phyloP scores from a whole-genome alignment of 441 rosid species.

The Adansonia grandidieri region DNA sequence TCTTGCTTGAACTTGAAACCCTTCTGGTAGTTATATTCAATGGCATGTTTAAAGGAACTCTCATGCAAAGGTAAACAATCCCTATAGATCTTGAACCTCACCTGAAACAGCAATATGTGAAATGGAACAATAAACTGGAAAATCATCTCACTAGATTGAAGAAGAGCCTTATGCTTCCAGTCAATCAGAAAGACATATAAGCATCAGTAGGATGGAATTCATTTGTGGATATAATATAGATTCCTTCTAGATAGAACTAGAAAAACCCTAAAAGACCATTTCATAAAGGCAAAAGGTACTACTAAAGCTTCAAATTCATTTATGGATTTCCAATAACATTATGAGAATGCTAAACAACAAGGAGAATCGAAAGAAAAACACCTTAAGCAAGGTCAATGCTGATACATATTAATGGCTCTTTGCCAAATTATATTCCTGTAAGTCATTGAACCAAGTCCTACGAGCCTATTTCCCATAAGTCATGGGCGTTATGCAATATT shows the following conservation, averaged over 20 bases:
- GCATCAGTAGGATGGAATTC: slow-evolving; percentile 13
- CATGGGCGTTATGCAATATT: neutral
- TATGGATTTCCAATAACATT: neutral
- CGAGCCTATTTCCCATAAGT: neutral
- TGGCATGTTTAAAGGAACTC: slow-evolving; percentile 45
- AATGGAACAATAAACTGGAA: neutral
- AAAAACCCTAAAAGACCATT: neutral
- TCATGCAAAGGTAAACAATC: slow-evolving; percentile 61
- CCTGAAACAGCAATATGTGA: slow-evolving; percentile 37
- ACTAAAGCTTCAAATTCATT: neutral
- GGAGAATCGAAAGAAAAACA: neutral
- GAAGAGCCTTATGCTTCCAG: neutral
- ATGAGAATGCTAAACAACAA: slow-evolving; percentile 1
- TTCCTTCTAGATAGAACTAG: neutral
- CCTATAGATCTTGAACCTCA: slow-evolving; percentile 48
- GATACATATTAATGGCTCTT: slow-evolving; percentile 6
- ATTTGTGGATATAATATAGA: neutral
- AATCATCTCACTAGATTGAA: neutral
- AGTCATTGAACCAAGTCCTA: slow-evolving; percentile 7
- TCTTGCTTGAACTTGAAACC: slow-evolving; percentile 55
- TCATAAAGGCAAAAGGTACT: neutral
- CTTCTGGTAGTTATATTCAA: slow-evolving; percentile 45
- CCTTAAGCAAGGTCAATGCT: slow-evolving; percentile 5
- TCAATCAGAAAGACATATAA: slow-evolving; percentile 2
- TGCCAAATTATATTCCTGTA: slow-evolving; percentile 1